Evolutionary conservation across 2,329 filamentous ascomycete species (phyloP).

Genomic region (Penicillium sp.): DNA sequence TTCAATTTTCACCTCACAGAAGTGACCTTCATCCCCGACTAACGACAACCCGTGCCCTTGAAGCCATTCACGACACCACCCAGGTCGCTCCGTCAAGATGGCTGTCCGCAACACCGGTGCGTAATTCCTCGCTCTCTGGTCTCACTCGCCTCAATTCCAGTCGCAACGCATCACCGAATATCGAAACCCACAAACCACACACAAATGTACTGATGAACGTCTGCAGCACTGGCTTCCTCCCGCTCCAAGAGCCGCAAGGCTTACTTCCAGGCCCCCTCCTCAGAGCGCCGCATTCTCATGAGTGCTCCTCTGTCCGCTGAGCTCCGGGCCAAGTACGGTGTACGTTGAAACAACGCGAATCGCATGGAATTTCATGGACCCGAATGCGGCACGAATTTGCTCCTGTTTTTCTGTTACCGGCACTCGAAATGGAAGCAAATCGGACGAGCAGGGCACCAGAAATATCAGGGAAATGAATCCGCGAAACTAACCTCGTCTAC

Average conservation of each 20-base stretch:
- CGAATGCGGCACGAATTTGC: constrained; percentile 7
- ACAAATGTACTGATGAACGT: constrained; percentile 5
- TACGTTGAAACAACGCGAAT: constrained; percentile 46
- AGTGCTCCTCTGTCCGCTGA: constrained; percentile 93
- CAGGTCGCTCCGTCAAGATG: constrained; percentile 21
- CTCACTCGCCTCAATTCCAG: constrained; percentile 6
- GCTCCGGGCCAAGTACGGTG: constrained; percentile 98
- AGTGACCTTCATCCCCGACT: constrained; percentile 16
- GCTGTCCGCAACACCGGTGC: constrained; percentile 21
- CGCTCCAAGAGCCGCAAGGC: constrained; percentile 73
- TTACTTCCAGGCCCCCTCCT: constrained; percentile 93
- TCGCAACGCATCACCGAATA: constrained; percentile 1
- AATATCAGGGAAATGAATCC: neutral
- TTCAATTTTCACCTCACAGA: constrained; percentile 20
- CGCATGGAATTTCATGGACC: neutral
- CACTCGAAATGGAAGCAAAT: neutral
- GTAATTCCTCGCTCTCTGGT: constrained; percentile 6
- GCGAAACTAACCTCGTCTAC: constrained; percentile 13
- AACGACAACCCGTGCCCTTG: constrained; percentile 22
- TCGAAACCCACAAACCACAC: neutral
- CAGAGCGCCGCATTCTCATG: constrained; percentile 93
- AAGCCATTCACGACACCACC: constrained; percentile 19
- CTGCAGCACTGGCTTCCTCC: constrained; percentile 15
- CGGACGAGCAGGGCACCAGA: constrained; percentile 1
- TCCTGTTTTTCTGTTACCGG: neutral